Evolutionary conservation across 345 rosid species (phyloP).

Genomic region (Chamaenerion angustifolium): DNA sequence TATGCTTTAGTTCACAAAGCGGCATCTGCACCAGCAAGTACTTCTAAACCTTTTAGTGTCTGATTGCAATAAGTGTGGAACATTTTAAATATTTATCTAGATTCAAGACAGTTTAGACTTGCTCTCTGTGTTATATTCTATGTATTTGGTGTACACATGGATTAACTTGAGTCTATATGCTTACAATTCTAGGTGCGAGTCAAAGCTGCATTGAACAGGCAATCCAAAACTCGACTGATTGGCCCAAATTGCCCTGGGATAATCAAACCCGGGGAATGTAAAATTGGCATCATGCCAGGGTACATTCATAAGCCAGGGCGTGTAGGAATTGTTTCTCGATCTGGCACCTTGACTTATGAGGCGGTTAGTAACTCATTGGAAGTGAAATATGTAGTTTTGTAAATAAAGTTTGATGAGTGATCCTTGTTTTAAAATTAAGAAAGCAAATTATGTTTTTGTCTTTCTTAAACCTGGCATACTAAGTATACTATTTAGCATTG

Average conservation of each 20-base stretch:
- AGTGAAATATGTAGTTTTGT: not conserved
- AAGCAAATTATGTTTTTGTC: too few relatives aligned
- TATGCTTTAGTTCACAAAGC: too few relatives aligned
- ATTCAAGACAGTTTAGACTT: too few relatives aligned
- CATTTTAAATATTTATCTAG: too few relatives aligned
- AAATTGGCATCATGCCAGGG: slow-evolving; percentile 94
- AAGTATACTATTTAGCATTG: too few relatives aligned
- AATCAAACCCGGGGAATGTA: slow-evolving; percentile 86
- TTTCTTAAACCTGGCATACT: too few relatives aligned
- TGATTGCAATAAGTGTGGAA: too few relatives aligned
- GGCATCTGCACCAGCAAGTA: too few relatives aligned
- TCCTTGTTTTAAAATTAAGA: too few relatives aligned
- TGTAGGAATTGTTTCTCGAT: slow-evolving; percentile 84
- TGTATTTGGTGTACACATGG: not conserved
- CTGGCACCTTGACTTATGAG: slow-evolving; percentile 95
- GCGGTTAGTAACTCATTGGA: slow-evolving; percentile 41
- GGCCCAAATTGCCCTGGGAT: slow-evolving; percentile 98
- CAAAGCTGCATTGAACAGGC: slow-evolving; percentile 74
- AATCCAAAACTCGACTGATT: slow-evolving; percentile 77
- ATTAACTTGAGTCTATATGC: not conserved
- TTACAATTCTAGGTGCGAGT: slow-evolving; percentile 53
- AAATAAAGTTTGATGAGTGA: too few relatives aligned
- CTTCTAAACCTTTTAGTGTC: too few relatives aligned
- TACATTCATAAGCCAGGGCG: slow-evolving; percentile 96
- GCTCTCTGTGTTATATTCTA: too few relatives aligned